Conservation (phyloP, 2,329 filamentous ascomycete species). For the Microdochium bolleyi region DNA sequence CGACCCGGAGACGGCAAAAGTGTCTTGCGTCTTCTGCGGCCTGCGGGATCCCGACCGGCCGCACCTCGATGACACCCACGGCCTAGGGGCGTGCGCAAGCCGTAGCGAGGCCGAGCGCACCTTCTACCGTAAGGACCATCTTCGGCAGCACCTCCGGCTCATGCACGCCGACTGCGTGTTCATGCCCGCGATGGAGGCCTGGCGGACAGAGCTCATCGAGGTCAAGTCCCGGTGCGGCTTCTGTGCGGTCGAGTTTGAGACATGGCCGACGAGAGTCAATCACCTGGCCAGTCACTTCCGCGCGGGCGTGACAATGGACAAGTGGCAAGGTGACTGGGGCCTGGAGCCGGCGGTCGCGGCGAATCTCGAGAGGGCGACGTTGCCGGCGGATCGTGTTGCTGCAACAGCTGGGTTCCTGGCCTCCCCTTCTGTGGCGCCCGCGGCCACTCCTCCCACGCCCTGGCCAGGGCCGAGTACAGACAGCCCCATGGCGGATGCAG, state of each 20-base stretch:
- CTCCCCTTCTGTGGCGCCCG: background rate
- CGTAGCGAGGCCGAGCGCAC: constrained; percentile 33
- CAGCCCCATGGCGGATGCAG: background rate
- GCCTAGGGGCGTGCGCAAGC: constrained; percentile 40
- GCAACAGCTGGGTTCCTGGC: background rate
- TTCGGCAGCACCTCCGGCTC: constrained; percentile 32
- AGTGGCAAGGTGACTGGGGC: constrained; percentile 35
- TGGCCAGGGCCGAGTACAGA: background rate
- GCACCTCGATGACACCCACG: constrained; percentile 26
- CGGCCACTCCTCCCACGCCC: background rate
- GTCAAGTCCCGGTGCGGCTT: constrained; percentile 33
- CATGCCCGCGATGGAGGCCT: constrained; percentile 33
- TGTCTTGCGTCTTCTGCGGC: constrained; percentile 29
- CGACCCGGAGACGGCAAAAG: constrained; percentile 30
- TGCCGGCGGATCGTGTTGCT: background rate
- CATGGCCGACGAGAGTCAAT: constrained; percentile 26
- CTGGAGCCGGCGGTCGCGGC: constrained; percentile 22
- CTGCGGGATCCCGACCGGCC: constrained; percentile 15
- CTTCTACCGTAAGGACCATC: constrained; percentile 34
- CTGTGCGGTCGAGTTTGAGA: constrained; percentile 24
- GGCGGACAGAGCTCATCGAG: constrained; percentile 24
- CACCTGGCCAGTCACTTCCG: constrained; percentile 35
- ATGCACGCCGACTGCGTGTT: constrained; percentile 30
- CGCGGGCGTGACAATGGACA: constrained; percentile 29
- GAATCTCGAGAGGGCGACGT: background rate